Base-by-base conservation (phyloP, 768 basidiomycete species). In the Tricholoma terreum region DNA sequence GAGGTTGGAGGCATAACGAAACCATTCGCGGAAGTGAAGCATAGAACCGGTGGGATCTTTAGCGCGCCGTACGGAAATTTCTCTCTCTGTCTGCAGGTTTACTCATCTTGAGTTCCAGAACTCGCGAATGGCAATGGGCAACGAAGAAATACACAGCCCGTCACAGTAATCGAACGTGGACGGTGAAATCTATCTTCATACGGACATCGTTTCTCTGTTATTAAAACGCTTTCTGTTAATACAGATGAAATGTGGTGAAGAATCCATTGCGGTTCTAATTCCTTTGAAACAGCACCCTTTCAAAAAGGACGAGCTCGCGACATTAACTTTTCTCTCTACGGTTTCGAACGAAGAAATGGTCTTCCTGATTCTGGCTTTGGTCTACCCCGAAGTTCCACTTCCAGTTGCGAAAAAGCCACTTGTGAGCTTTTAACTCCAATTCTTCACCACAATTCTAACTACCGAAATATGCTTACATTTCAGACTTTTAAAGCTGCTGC, bases 121-220 rank as follows among this genome's bases (percentile, higher is more conserved):
- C 43, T 34, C 52, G 22, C 30, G 61, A 64, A 51, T 64, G 63
- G 63, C 56, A 56, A 19, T 64, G 63, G 63, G 22, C 54, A 14
- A 56, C 56, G 15, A 57, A 33, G 15, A 62, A 52, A 50, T 64
- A 62, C 19, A 38, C 50, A 24, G 54, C 43, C n/a, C 58, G 22
- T 24, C 35, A 30, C 12, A 54, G 55, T 8, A 50, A 57, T 15
- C 8, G 61, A 5, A 40, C 46, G 14, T 64, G 63, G 61, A 64
- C 50, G 56, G 61, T 64, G 30, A 60, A 58, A 9, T 24, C 46
- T 19, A 22, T 50, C 19, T 42, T 12, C 50, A n/a, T 14, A 43
- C 38, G 34, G n/a, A 45, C 24, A 27, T 2, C 6, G 6, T 43
- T 30, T 50, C 48, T 50, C 30, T n/a, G 51, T 43, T 17, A 15